Percentiles rank a stretch among this genome's conserved stretches.
phyloP scores from a whole-genome alignment of 2,329 filamentous ascomycete species.

The Onygenales sp. region DNA sequence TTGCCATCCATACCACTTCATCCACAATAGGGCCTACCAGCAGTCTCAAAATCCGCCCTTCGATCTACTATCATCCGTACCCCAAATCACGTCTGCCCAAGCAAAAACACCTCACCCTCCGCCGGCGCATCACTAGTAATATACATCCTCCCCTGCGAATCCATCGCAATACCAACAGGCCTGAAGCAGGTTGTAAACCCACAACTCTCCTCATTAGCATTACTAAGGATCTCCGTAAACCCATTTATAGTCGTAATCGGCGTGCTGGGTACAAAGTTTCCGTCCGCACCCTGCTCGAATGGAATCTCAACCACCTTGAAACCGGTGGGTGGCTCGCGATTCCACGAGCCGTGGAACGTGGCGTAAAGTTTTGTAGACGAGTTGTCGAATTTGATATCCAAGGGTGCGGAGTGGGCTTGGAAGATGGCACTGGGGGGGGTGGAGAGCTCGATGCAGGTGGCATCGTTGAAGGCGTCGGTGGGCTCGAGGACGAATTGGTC shows the following conservation, averaged over 20 bases:
- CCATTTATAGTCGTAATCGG: slow-evolving; percentile 24
- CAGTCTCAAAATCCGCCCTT: too few relatives aligned
- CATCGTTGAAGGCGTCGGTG: slow-evolving; percentile 39
- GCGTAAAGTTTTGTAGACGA: slow-evolving; percentile 53
- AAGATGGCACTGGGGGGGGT: slow-evolving; percentile 48
- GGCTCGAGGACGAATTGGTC: slow-evolving; percentile 40
- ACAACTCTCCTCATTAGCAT: slow-evolving; percentile 20
- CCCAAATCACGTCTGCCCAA: background rate
- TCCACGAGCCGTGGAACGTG: slow-evolving; percentile 64
- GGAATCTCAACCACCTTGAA: slow-evolving; percentile 42
- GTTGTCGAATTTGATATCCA: slow-evolving; percentile 59
- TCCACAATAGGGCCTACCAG: too few relatives aligned
- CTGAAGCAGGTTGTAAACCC: slow-evolving; percentile 20
- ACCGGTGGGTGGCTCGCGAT: slow-evolving; percentile 39
- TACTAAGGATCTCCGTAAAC: slow-evolving; percentile 20
- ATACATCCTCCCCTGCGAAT: slow-evolving; percentile 22
- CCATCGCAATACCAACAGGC: slow-evolving; percentile 25
- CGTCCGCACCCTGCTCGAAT: slow-evolving; percentile 35
- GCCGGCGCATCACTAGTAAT: slow-evolving; percentile 23
- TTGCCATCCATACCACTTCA: too few relatives aligned
- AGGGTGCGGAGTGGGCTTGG: slow-evolving; percentile 58
- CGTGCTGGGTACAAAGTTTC: slow-evolving; percentile 25
- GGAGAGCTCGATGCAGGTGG: slow-evolving; percentile 30
- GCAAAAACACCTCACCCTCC: slow-evolving; percentile 11
- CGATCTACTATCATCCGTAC: too few relatives aligned